phyloP scores from a whole-genome alignment of 257 asterid species.

The Solanum tacnaense region DNA sequence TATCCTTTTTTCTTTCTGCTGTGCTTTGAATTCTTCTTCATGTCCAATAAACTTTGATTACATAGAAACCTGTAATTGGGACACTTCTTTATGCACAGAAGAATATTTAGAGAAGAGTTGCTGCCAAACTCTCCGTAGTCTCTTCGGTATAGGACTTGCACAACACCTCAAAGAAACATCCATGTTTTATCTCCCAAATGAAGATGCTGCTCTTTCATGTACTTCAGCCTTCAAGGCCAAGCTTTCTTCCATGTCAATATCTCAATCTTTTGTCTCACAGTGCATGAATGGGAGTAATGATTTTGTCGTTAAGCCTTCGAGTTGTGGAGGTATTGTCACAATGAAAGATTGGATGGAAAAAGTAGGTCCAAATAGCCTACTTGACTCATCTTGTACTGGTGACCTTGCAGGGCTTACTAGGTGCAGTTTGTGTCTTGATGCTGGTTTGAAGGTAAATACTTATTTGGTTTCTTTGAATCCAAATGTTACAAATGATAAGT shows the following conservation, averaged over 20 bases:
- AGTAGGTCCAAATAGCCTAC: conserved; percentile 10
- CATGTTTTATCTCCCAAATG: conserved; percentile 36
- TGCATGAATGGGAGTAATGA: conserved; percentile 43
- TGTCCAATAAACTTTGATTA: conserved; percentile 48
- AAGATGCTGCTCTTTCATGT: conserved; percentile 32
- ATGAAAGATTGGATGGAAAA: conserved; percentile 24
- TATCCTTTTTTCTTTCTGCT: neutral
- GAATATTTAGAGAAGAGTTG: conserved; percentile 22
- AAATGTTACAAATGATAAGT: conserved; percentile 22
- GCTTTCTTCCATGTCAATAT: conserved; percentile 10
- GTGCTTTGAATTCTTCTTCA: conserved; percentile 16
- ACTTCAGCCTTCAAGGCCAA: conserved; percentile 12
- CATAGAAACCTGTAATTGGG: conserved; percentile 49
- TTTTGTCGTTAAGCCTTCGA: conserved; percentile 12
- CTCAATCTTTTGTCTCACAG: conserved; percentile 2
- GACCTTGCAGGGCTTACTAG: conserved; percentile 33
- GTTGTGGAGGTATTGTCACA: conserved; percentile 43
- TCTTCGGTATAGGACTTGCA: conserved; percentile 43
- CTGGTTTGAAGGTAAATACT: conserved; percentile 36
- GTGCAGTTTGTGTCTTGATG: conserved; percentile 47
- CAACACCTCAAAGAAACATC: conserved; percentile 30
- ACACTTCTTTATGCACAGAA: conserved; percentile 32
- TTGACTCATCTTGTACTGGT: conserved; percentile 40
- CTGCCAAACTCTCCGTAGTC: conserved; percentile 46
- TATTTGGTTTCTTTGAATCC: conserved; percentile 28